A percentile compares a stretch with the other conserved stretches of the same genome.
Conservation (phyloP, 176 grass and related monocot genomes). For the Raddia distichophylla region DNA sequence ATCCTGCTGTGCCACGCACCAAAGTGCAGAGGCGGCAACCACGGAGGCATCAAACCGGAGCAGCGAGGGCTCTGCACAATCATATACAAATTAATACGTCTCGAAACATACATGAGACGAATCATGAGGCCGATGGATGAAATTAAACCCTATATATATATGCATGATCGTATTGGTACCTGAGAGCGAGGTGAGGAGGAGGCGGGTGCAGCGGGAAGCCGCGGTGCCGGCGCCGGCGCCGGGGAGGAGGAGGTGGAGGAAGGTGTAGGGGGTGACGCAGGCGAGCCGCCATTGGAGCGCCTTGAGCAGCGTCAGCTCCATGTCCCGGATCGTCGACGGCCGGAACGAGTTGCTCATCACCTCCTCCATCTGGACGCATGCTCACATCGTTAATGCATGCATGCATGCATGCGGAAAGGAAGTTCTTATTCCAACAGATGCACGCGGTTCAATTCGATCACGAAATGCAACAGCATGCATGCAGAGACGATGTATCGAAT, state of each 20-base stretch:
- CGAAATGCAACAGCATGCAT: not conserved
- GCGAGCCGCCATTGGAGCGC: constrained; percentile 71
- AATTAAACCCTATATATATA: no score
- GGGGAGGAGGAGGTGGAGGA: constrained; percentile 46
- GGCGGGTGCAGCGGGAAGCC: constrained; percentile 14
- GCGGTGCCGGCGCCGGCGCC: not conserved
- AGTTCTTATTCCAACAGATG: no score
- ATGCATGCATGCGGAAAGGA: not conserved
- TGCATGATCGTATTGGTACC: constrained; percentile 17
- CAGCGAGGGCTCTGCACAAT: constrained; percentile 35
- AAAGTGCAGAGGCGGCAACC: constrained; percentile 57
- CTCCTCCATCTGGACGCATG: constrained; percentile 56
- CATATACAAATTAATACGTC: no score
- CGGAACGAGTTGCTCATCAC: constrained; percentile 52
- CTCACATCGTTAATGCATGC: not conserved
- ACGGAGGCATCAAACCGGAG: constrained; percentile 53
- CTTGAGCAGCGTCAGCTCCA: constrained; percentile 82
- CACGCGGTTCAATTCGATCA: not conserved
- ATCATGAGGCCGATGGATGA: not conserved
- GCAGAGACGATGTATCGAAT: no score
- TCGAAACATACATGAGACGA: no score
- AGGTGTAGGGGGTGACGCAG: constrained; percentile 75
- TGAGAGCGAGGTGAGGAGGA: constrained; percentile 63
- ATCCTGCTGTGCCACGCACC: constrained; percentile 19
- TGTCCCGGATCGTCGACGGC: constrained; percentile 52